Evolutionary conservation across 768 basidiomycete species (phyloP).

Genomic region (Lanmaoa rubissima): DNA sequence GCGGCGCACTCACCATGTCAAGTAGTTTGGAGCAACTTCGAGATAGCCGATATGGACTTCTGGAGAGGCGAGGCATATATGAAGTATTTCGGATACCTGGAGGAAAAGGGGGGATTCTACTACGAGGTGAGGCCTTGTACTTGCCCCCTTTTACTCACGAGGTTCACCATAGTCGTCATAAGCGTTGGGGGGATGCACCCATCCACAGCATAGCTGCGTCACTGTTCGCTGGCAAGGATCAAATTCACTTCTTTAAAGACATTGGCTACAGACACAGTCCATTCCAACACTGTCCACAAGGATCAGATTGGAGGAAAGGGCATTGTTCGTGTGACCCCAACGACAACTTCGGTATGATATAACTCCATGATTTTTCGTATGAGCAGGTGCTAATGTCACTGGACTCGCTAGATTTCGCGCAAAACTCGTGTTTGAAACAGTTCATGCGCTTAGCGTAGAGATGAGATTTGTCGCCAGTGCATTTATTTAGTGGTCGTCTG

Average conservation of each 20-base stretch:
- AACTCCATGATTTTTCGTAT: neutral
- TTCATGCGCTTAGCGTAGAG: constrained; percentile 29
- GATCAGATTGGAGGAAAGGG: constrained; percentile 67
- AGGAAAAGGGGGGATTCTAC: constrained; percentile 81
- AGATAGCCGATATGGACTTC: constrained; percentile 81
- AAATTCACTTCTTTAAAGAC: constrained; percentile 94
- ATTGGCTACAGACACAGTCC: constrained; percentile 92
- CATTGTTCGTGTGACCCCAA: constrained; percentile 83
- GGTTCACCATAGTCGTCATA: constrained; percentile 4
- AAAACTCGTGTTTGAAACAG: constrained; percentile 30
- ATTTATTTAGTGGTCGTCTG: neutral
- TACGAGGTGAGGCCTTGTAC: constrained; percentile 56
- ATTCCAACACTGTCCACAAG: constrained; percentile 89
- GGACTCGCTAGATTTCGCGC: constrained; percentile 20
- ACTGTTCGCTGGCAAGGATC: constrained; percentile 82
- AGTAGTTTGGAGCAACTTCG: constrained; percentile 91
- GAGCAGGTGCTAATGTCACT: constrained; percentile 4
- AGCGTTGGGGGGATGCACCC: constrained; percentile 96
- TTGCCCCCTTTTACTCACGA: neutral
- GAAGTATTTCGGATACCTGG: constrained; percentile 81
- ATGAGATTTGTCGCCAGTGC: neutral
- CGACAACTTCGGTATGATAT: constrained; percentile 67
- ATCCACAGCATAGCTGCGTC: constrained; percentile 90
- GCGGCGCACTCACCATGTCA: neutral
- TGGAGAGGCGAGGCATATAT: constrained; percentile 82